phyloP scores from a whole-genome alignment of 306 rosid species.

The Cercis canadensis region DNA sequence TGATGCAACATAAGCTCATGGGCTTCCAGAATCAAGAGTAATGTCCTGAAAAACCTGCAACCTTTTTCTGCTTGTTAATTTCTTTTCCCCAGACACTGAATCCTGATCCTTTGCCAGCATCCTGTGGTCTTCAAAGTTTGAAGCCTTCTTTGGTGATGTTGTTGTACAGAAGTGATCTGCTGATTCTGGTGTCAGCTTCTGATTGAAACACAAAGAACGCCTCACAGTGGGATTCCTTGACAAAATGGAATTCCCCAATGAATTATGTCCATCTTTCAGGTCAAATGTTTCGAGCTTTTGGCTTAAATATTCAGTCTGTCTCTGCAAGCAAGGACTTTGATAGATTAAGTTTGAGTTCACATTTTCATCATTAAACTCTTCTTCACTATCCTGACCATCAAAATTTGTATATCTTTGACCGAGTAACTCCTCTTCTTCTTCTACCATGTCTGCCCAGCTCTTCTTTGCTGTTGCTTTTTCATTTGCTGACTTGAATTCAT shows the following conservation, averaged over 20 bases:
- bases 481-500: slow-evolving; percentile 3
- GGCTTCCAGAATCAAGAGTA: slow-evolving; percentile 38
- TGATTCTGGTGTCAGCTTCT: slow-evolving; percentile 21
- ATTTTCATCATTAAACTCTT: slow-evolving; percentile 64
- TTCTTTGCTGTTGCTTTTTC: slow-evolving; percentile 53
- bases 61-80: slow-evolving; percentile 55
- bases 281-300: slow-evolving; percentile 46
- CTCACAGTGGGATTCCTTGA: slow-evolving; percentile 60
- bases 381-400: slow-evolving; percentile 37
- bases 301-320: slow-evolving; percentile 46
- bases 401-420: slow-evolving; percentile 27
- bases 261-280: slow-evolving; percentile 39
- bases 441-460: slow-evolving; percentile 98
- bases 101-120: slow-evolving; percentile 33
- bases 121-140: slow-evolving; percentile 26
- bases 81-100: slow-evolving; percentile 38
- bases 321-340: background rate
- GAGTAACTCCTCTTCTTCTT: slow-evolving; percentile 53
- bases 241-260: slow-evolving; percentile 29
- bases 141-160: background rate
- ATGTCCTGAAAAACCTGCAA: slow-evolving; percentile 65
- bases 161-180: slow-evolving; percentile 13
- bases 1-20: too few relatives aligned
- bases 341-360: slow-evolving; percentile 57
- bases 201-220: slow-evolving; percentile 60